phyloP scores from a whole-genome alignment of 257 asterid species.

The Pogostemon cablin region DNA sequence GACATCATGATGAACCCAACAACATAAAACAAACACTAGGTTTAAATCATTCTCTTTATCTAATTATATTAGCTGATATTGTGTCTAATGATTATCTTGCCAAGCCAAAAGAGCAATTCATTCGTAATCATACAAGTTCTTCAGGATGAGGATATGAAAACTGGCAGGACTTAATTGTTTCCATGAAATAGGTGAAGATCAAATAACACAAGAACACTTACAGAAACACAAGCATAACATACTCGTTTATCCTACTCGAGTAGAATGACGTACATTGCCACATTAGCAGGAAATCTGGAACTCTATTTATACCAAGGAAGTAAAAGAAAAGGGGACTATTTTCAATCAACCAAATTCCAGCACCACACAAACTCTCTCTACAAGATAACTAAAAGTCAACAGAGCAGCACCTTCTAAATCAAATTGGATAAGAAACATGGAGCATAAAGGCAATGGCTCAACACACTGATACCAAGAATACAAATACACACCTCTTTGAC shows the following conservation, averaged over 20 bases:
- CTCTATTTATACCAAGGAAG: background rate
- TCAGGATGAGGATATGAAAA: background rate
- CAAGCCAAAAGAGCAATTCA: slow-evolving; percentile 4
- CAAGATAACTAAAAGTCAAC: background rate
- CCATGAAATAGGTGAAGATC: background rate
- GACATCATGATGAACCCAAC: background rate
- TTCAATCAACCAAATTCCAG: slow-evolving; percentile 7
- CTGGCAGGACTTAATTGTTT: background rate
- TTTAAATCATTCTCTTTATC: background rate
- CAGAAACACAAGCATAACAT: background rate
- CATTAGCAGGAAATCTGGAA: background rate
- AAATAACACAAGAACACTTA: background rate
- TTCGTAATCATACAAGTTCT: background rate
- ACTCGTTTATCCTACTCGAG: too few relatives aligned
- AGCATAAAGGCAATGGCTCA: background rate
- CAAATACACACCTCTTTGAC: slow-evolving; percentile 65
- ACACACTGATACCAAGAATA: background rate
- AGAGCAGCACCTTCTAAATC: slow-evolving; percentile 11
- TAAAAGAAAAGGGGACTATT: slow-evolving; percentile 5
- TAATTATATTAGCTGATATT: background rate
- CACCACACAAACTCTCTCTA: background rate
- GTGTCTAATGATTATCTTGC: background rate
- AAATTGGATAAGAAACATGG: background rate
- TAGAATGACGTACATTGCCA: background rate
- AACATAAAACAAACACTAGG: background rate